Conservation (phyloP, 495 filamentous ascomycete species). For the Neurospora africana region DNA sequence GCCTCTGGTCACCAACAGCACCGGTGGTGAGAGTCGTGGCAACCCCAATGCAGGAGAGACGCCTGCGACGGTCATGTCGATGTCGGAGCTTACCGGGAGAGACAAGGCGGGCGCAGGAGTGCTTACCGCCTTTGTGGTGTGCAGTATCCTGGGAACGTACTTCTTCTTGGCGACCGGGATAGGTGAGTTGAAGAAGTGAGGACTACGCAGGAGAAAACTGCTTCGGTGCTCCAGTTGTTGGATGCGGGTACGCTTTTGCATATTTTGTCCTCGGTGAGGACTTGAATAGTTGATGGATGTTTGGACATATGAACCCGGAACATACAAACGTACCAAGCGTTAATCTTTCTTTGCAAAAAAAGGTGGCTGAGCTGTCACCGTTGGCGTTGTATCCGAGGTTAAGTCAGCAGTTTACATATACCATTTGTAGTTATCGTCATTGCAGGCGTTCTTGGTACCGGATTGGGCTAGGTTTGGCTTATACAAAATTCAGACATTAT, state of each 20-base stretch:
- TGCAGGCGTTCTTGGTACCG: not conserved
- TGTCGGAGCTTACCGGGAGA: constrained; percentile 28
- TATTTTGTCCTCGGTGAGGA: not conserved
- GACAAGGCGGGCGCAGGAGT: constrained; percentile 52
- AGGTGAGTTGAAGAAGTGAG: not conserved
- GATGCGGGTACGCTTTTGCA: not conserved
- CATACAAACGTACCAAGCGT: not conserved
- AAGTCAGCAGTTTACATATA: not conserved
- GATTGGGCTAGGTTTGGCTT: not conserved
- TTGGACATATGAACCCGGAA: not conserved
- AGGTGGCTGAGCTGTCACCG: not conserved
- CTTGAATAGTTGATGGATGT: not conserved
- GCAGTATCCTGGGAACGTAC: constrained; percentile 11
- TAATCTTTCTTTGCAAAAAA: not conserved
- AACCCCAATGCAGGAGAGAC: constrained; percentile 51
- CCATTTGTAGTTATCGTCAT: not conserved
- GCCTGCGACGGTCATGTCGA: constrained; percentile 1
- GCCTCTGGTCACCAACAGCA: constrained; percentile 49
- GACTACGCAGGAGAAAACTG: not conserved
- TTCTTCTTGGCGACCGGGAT: not conserved
- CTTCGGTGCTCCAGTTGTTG: not conserved
- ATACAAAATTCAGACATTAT: not conserved
- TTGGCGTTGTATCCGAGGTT: not conserved
- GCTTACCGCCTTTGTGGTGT: constrained; percentile 38
- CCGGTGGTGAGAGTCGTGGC: constrained; percentile 66